phyloP scores from a whole-genome alignment of 1,284 basidiomycete species.

The Macrocystidia cucumis region DNA sequence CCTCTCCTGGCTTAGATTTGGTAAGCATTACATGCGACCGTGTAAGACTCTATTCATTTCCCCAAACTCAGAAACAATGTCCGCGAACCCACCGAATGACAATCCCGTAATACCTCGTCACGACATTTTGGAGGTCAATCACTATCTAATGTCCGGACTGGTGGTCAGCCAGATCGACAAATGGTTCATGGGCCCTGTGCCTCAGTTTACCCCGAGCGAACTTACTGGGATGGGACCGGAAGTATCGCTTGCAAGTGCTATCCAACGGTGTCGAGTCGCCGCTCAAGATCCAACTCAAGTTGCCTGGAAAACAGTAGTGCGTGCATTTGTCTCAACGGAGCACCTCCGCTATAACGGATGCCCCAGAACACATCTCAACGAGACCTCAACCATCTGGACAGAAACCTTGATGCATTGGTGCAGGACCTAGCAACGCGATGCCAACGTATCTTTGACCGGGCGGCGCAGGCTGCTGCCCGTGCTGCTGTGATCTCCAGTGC shows the following conservation, averaged over 20 bases:
- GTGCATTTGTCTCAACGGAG: constrained; percentile 13
- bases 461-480: constrained; percentile 55
- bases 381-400: constrained; percentile 51
- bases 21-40: constrained; percentile 24
- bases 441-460: constrained; percentile 52
- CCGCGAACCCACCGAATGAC: constrained; percentile 36
- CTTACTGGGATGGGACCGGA: constrained; percentile 37
- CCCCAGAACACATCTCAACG: constrained; percentile 38
- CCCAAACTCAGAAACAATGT: constrained; percentile 21
- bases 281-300: constrained; percentile 34
- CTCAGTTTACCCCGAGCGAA: constrained; percentile 48
- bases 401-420: constrained; percentile 61
- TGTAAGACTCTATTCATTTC: neutral
- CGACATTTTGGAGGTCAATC: constrained; percentile 74
- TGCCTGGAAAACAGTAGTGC: constrained; percentile 37
- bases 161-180: constrained; percentile 61
- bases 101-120: constrained; percentile 45
- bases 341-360: constrained; percentile 18
- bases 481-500: constrained; percentile 39
- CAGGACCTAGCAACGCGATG: constrained; percentile 56
- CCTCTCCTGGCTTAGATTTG: constrained; percentile 68
- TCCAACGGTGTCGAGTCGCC: constrained; percentile 39
- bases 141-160: constrained; percentile 68
- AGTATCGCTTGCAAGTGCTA: constrained; percentile 30
- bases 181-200: constrained; percentile 66